These are phyloP conservation scores for Tolypocladium ovalisporum DNA, from an alignment of 2,329 filamentous ascomycete species.

Conservation along the genomic window DNA sequence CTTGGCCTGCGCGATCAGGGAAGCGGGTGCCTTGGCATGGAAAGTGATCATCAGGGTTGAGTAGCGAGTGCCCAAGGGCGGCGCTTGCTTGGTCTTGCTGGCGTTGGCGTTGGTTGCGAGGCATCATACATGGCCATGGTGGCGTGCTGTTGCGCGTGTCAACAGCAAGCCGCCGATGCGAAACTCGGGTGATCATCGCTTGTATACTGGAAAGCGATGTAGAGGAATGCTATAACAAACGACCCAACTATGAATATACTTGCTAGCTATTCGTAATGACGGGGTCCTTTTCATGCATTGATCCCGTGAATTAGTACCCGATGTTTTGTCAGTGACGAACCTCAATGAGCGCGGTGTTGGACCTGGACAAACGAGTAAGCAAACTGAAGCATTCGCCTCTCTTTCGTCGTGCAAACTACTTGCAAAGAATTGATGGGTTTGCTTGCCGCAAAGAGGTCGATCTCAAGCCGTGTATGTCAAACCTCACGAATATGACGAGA, in stretches of 20 bases:
- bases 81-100: neutral
- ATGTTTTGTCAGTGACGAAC: neutral
- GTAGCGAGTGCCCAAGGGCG: neutral
- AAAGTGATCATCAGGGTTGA: slow-evolving; percentile 52
- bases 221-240: neutral
- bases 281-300: neutral
- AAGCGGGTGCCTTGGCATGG: slow-evolving; percentile 61
- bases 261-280: neutral
- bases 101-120: neutral
- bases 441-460: neutral
- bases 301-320: neutral
- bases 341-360: neutral
- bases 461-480: neutral
- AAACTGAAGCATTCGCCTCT: neutral
- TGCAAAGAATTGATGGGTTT: neutral
- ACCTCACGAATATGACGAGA: neutral
- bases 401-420: neutral
- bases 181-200: neutral
- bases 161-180: neutral
- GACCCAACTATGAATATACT: neutral
- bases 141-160: neutral
- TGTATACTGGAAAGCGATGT: neutral
- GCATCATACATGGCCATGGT: neutral
- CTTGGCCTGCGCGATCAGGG: slow-evolving; percentile 61
- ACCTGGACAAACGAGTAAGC: neutral